These are phyloP conservation scores for Zygosaccharomyces siamensis DNA, from an alignment of 805 yeast genomes.

Conservation along the genomic window DNA sequence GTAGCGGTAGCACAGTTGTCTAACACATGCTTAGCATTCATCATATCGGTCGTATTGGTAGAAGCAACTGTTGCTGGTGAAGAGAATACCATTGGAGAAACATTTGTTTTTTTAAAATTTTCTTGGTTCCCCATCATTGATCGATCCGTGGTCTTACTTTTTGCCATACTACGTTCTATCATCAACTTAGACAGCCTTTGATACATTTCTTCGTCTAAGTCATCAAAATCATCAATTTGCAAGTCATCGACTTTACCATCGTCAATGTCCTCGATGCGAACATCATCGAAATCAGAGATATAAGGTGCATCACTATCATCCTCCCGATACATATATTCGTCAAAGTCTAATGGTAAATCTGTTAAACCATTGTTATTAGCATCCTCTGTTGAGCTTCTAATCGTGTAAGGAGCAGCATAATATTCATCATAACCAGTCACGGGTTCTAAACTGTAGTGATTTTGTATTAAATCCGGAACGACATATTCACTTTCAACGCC, in stretches of 20 bases:
- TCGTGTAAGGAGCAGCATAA: constrained; percentile 1
- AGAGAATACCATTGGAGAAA: neutral
- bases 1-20: neutral
- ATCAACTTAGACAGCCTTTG: constrained; percentile 18
- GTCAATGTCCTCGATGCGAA: constrained; percentile 20
- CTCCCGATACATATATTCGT: constrained; percentile 12
- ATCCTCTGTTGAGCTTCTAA: constrained; percentile 1
- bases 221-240: constrained; percentile 29
- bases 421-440: neutral
- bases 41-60: neutral
- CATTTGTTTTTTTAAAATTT: constrained; percentile 1
- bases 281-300: constrained; percentile 7
- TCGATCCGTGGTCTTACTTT: neutral
- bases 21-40: too few relatives aligned
- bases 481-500: neutral
- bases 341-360: constrained; percentile 5
- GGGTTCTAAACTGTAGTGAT: neutral
- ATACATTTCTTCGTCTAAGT: constrained; percentile 32
- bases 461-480: neutral
- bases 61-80: neutral
- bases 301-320: constrained; percentile 9
- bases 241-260: constrained; percentile 27
- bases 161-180: constrained; percentile 7
- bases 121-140: neutral
- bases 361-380: constrained; percentile 9